A percentile compares a stretch with the other conserved stretches of the same genome.
Conservation (phyloP, 176 grass and related monocot genomes). For the Aegilops tauschii region DNA sequence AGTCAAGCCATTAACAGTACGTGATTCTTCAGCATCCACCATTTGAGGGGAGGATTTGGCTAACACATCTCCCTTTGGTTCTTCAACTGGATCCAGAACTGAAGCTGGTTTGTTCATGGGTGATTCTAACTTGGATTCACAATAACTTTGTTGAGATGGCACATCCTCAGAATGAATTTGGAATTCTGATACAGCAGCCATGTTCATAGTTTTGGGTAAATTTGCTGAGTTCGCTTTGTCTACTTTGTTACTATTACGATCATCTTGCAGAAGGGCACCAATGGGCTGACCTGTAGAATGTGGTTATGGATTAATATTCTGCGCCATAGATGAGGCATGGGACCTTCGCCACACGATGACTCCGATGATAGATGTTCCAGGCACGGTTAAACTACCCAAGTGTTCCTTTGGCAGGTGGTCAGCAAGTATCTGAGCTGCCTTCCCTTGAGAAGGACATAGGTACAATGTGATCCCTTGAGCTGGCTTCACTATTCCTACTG, state of each 20-base stretch:
- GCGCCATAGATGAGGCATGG: constrained; percentile 21
- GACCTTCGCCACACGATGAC: constrained; percentile 65
- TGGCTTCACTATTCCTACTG: constrained; percentile 64
- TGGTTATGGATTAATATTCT: constrained; percentile 59
- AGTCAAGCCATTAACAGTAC: constrained; percentile 28
- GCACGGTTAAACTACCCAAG: constrained; percentile 6
- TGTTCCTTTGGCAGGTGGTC: constrained; percentile 56
- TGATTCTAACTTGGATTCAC: neutral
- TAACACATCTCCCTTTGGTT: constrained; percentile 9
- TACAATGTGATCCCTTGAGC: constrained; percentile 59
- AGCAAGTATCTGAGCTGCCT: constrained; percentile 41
- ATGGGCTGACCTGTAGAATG: constrained; percentile 40
- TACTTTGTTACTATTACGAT: constrained; percentile 6
- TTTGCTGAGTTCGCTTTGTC: neutral
- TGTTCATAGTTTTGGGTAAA: neutral
- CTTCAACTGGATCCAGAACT: neutral
- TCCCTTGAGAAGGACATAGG: constrained; percentile 53
- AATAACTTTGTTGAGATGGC: constrained; percentile 24
- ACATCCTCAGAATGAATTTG: neutral
- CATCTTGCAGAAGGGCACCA: constrained; percentile 25
- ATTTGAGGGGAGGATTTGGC: constrained; percentile 23
- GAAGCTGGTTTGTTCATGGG: neutral
- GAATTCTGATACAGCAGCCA: constrained; percentile 25
- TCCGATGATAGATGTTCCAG: constrained; percentile 35
- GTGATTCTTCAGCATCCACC: constrained; percentile 30